Conservation (phyloP, 441 rosid species). For the Pelargonium fulgidum region DNA sequence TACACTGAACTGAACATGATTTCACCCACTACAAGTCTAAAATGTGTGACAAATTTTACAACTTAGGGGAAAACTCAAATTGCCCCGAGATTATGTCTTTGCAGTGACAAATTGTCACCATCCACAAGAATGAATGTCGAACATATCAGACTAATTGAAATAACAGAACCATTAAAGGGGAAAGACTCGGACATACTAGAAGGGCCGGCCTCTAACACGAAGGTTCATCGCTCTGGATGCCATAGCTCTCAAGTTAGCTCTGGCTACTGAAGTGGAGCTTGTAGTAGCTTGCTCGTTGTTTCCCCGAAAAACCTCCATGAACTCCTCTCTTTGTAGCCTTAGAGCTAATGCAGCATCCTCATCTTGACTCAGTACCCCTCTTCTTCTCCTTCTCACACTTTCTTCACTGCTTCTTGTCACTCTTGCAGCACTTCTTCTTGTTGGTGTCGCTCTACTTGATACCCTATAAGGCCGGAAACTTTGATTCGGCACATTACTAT, state of each 20-base stretch:
- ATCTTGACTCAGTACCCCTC: slow-evolving; percentile 48
- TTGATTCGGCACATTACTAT: slow-evolving; percentile 12
- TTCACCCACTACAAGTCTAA: no score
- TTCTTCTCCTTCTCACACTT: slow-evolving; percentile 29
- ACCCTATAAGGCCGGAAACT: slow-evolving; percentile 17
- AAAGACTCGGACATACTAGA: slow-evolving; percentile 18
- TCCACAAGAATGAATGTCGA: not conserved
- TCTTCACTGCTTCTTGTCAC: slow-evolving; percentile 23
- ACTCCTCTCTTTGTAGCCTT: slow-evolving; percentile 80
- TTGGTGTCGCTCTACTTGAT: slow-evolving; percentile 3
- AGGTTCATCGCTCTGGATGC: slow-evolving; percentile 68
- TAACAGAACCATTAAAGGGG: not conserved
- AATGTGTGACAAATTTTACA: no score
- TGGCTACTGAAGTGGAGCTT: slow-evolving; percentile 44
- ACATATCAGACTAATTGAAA: not conserved
- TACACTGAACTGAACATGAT: no score
- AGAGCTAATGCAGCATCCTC: slow-evolving; percentile 75
- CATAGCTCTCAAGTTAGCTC: slow-evolving; percentile 86
- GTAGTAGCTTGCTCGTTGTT: slow-evolving; percentile 24
- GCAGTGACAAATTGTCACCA: slow-evolving; percentile 4
- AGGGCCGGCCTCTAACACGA: slow-evolving; percentile 33
- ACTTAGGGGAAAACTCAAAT: no score
- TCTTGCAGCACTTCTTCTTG: slow-evolving; percentile 15
- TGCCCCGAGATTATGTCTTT: not conserved
- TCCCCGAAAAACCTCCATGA: slow-evolving; percentile 51